A percentile compares a stretch with the other conserved stretches of the same genome.
phyloP scores from a whole-genome alignment of 352 stramenopile species.

The Blastocystis sp. region DNA sequence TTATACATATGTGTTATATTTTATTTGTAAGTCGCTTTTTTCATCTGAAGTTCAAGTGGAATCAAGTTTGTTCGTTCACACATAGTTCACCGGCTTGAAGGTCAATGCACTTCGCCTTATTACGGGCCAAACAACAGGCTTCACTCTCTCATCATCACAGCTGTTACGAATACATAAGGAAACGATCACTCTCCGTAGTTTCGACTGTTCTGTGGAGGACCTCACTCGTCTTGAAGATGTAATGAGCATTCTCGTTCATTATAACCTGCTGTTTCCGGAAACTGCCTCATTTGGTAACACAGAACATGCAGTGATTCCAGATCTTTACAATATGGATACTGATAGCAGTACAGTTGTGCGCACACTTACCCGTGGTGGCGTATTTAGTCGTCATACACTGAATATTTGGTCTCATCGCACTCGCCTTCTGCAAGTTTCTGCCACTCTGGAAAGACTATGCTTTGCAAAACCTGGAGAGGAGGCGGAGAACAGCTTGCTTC shows the following conservation, averaged over 20 bases:
- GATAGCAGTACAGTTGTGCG: background rate
- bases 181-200: background rate
- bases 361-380: background rate
- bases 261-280: background rate
- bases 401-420: background rate
- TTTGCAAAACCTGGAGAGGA: background rate
- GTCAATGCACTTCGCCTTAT: constrained; percentile 3
- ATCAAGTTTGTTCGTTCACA: background rate
- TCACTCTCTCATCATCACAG: background rate
- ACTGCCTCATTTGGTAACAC: background rate
- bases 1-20: constrained; percentile 22
- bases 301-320: background rate
- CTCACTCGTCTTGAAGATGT: background rate
- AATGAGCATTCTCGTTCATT: background rate
- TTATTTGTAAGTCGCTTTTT: background rate
- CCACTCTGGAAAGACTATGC: background rate
- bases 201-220: background rate
- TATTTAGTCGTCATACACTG: background rate
- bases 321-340: background rate
- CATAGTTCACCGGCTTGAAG: background rate
- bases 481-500: background rate
- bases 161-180: background rate
- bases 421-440: background rate
- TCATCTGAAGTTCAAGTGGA: background rate
- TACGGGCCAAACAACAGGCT: background rate